phyloP scores from a whole-genome alignment of 345 rosid genomes.

The Erodium maritimum region DNA sequence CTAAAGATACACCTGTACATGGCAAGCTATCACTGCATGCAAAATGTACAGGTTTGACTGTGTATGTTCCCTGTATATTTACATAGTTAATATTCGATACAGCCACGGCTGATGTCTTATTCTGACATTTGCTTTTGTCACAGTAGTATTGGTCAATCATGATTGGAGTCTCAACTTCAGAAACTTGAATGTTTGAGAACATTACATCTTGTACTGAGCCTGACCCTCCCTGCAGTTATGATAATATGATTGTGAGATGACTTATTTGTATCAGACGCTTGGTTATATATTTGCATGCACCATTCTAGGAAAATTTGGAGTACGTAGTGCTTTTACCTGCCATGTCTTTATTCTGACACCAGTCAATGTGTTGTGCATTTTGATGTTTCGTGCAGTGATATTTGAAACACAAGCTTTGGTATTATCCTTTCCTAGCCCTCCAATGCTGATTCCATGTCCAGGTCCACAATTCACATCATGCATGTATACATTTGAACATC shows the following conservation, averaged over 20 bases:
- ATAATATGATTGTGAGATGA: slow-evolving; percentile 1
- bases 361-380: slow-evolving; percentile 39
- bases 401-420: slow-evolving; percentile 79
- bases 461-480: slow-evolving; percentile 73
- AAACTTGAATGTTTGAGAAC: slow-evolving; percentile 78
- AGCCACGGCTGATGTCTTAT: slow-evolving; percentile 66
- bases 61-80: slow-evolving; percentile 71
- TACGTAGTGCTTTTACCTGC: slow-evolving; percentile 42
- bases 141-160: slow-evolving; percentile 84
- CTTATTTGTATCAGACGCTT: too few species aligned
- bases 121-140: slow-evolving; percentile 43
- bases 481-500: slow-evolving; percentile 65
- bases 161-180: slow-evolving; percentile 57
- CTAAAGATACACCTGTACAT: slow-evolving; percentile 55
- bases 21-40: slow-evolving; percentile 85
- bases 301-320: too few species aligned
- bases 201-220: slow-evolving; percentile 70
- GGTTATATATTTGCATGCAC: too few species aligned
- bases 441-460: slow-evolving; percentile 96
- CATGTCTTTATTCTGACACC: slow-evolving; percentile 91
- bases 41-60: slow-evolving; percentile 43
- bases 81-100: slow-evolving; percentile 54
- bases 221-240: slow-evolving; percentile 60
- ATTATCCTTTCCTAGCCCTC: slow-evolving; percentile 61
- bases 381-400: slow-evolving; percentile 58